These are phyloP conservation scores for Nannizziopsis arthrosporioides DNA, from an alignment of 2,329 filamentous ascomycete species.

Conservation along the genomic window DNA sequence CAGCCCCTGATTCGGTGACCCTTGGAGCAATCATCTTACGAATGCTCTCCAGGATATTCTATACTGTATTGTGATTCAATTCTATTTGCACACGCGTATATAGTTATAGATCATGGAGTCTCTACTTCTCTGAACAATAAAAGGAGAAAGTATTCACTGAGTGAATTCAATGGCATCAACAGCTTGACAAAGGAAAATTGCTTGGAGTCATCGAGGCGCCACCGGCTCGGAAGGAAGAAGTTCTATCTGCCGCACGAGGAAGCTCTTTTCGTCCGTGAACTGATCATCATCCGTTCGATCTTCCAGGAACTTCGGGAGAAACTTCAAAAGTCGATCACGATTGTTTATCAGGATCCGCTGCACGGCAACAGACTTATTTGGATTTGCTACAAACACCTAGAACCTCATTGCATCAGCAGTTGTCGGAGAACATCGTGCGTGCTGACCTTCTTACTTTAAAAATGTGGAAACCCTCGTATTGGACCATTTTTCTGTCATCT, in stretches of 20 bases:
- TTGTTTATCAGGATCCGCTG: constrained; percentile 96
- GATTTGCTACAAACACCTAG: constrained; percentile 91
- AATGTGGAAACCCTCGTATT: constrained; percentile 97
- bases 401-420: neutral
- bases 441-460: constrained; percentile 56
- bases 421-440: neutral
- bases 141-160: neutral
- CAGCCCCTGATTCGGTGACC: too few relatives aligned
- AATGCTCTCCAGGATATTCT: too few relatives aligned
- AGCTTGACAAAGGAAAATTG: neutral
- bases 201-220: constrained; percentile 10
- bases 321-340: constrained; percentile 75
- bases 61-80: too few relatives aligned
- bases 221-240: constrained; percentile 34
- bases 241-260: constrained; percentile 86
- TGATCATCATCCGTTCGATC: constrained; percentile 96
- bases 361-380: constrained; percentile 92
- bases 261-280: constrained; percentile 95
- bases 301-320: constrained; percentile 82
- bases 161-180: neutral
- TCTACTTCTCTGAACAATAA: neutral
- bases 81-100: too few relatives aligned
- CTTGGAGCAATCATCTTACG: too few relatives aligned
- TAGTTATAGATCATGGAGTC: too few relatives aligned
- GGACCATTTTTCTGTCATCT: constrained; percentile 96